Percentiles rank a stretch among this genome's conserved stretches.
phyloP scores from a whole-genome alignment of 306 rosid genomes.

The Vigna angularis region DNA sequence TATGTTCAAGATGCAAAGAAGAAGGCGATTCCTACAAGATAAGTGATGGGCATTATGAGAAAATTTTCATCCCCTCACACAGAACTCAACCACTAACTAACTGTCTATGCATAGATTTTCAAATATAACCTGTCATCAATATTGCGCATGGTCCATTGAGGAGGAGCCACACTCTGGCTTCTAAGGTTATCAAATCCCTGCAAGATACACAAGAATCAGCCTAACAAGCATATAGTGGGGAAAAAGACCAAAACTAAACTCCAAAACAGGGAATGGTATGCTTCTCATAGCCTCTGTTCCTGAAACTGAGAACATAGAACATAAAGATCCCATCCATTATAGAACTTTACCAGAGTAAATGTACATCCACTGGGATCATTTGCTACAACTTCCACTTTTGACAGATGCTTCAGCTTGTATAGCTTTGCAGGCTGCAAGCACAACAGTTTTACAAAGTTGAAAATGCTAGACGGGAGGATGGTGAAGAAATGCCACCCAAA shows the following conservation, averaged over 20 bases:
- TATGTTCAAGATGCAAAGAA: constrained; percentile 72
- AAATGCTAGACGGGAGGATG: neutral
- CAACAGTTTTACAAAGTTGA: neutral
- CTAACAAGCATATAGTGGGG: constrained; percentile 25
- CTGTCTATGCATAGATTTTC: constrained; percentile 19
- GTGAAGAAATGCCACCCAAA: neutral
- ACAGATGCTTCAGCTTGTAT: constrained; percentile 91
- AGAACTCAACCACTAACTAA: constrained; percentile 19
- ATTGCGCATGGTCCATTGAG: constrained; percentile 98
- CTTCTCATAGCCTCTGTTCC: constrained; percentile 29
- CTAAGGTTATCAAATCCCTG: constrained; percentile 97
- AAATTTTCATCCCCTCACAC: constrained; percentile 19
- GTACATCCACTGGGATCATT: constrained; percentile 96
- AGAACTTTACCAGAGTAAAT: constrained; percentile 82
- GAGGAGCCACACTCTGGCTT: constrained; percentile 97
- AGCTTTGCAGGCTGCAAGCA: constrained; percentile 87
- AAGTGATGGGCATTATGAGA: constrained; percentile 32
- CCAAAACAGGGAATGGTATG: constrained; percentile 14
- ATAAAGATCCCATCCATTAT: constrained; percentile 30
- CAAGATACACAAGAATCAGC: constrained; percentile 45
- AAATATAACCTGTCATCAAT: constrained; percentile 84
- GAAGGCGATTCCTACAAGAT: constrained; percentile 79
- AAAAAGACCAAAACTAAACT: constrained; percentile 24
- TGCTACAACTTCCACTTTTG: constrained; percentile 90
- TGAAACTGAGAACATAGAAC: constrained; percentile 13